These are phyloP conservation scores for Penstemon barbatus DNA, from an alignment of 257 asterid genomes.

Conservation along the genomic window DNA sequence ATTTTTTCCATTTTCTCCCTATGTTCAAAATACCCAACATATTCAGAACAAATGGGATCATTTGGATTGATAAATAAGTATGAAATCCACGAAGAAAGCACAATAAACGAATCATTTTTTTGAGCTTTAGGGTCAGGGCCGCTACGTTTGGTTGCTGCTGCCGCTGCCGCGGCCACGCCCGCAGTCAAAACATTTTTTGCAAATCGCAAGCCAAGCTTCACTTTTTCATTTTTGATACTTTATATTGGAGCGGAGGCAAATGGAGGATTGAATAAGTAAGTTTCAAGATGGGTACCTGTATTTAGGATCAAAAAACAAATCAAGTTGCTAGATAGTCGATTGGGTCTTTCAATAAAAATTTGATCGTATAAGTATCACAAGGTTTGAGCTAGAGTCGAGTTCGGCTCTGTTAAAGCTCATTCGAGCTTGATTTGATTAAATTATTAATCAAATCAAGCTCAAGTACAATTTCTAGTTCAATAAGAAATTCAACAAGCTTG, in stretches of 20 bases:
- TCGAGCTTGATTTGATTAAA: too few species aligned
- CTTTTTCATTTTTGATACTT: slow-evolving; percentile 41
- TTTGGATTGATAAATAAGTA: slow-evolving; percentile 58
- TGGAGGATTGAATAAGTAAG: slow-evolving; percentile 78
- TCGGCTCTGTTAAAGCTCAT: too few species aligned
- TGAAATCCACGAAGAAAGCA: slow-evolving; percentile 67
- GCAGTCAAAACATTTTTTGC: slow-evolving; percentile 55
- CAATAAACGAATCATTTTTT: slow-evolving; percentile 32
- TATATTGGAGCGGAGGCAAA: slow-evolving; percentile 66
- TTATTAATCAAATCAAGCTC: too few species aligned
- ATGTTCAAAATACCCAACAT: slow-evolving; percentile 61
- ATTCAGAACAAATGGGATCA: slow-evolving; percentile 67
- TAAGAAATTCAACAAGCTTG: too few species aligned
- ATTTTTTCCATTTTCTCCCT: slow-evolving; percentile 60
- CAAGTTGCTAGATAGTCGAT: too few species aligned
- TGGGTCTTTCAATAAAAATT: too few species aligned
- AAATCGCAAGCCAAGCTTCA: slow-evolving; percentile 53
- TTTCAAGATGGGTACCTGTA: slow-evolving; percentile 43
- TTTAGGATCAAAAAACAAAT: too few species aligned
- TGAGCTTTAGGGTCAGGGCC: slow-evolving; percentile 4
- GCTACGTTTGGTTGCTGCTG: slow-evolving; percentile 10
- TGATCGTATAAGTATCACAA: too few species aligned
- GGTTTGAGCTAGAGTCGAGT: too few species aligned
- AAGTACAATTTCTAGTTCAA: too few species aligned
- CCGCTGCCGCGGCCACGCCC: slow-evolving; percentile 51